These are phyloP conservation scores for Fagus crenata DNA, from an alignment of 306 rosid genomes.

Conservation along the genomic window DNA sequence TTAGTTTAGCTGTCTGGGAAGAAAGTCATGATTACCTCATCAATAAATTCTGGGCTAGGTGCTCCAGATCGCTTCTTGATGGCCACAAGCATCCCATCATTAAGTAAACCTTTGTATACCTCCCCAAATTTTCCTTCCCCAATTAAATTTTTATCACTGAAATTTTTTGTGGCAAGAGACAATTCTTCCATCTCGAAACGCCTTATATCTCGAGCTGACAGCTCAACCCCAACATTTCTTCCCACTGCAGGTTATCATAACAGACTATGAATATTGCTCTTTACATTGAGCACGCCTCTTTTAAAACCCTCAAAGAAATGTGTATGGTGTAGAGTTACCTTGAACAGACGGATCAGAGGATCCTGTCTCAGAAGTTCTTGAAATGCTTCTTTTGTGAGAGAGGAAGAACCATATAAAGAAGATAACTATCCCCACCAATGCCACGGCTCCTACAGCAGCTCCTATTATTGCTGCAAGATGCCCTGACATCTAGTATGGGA, in stretches of 20 bases:
- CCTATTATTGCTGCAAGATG: constrained; percentile 84
- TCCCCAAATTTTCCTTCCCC: constrained; percentile 90
- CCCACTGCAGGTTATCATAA: constrained; percentile 49
- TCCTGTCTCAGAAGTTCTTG: constrained; percentile 87
- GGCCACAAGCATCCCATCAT: constrained; percentile 88
- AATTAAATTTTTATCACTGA: constrained; percentile 70
- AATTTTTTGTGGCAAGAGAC: constrained; percentile 70
- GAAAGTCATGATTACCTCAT: constrained; percentile 59
- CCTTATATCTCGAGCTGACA: constrained; percentile 63
- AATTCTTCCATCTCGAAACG: constrained; percentile 77
- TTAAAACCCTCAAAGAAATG: background rate
- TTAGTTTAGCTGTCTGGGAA: constrained; percentile 10
- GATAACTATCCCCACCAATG: constrained; percentile 73
- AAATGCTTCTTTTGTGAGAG: constrained; percentile 46
- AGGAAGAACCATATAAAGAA: constrained; percentile 59
- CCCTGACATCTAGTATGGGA: constrained; percentile 79
- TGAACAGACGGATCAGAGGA: constrained; percentile 89
- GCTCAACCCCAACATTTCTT: constrained; percentile 65
- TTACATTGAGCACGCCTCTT: constrained; percentile 6
- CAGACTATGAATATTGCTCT: constrained; percentile 10
- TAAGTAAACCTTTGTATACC: constrained; percentile 87
- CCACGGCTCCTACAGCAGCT: constrained; percentile 97
- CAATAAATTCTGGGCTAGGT: constrained; percentile 68
- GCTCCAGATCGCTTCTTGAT: constrained; percentile 74
- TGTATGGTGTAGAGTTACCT: constrained; percentile 47